Base-by-base conservation (phyloP, 2,329 filamentous ascomycete genomes). In the Zelopaecilomyces penicillatus region DNA sequence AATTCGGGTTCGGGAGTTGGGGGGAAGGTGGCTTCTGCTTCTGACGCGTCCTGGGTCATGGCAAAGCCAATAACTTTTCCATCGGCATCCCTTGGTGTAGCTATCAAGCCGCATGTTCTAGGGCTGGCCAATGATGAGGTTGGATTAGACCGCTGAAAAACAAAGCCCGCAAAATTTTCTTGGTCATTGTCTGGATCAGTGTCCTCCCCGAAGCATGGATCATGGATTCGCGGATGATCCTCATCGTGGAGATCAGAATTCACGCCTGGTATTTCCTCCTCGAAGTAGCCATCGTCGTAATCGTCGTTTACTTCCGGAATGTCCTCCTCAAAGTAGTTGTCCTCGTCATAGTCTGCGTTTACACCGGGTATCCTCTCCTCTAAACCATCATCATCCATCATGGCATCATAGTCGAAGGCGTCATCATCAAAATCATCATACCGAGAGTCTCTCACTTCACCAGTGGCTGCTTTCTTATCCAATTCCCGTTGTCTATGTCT, bases 401-500 rank as follows among this genome's bases (percentile, higher is more conserved):
- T 79, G 9, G 74, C 75, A 44, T 82, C 76, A 52, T 80, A 80
- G 56, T 80, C 76, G 51, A 78, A 76, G 5, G 56, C 61, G 51
- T 80, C 77, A 30, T 79, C 79, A 51, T 82, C 76, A 53, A 78
- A 79, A 42, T 82, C 79, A 50, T 82, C 78, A 50, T 71, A 79
- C 12, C 74, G 66, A 3, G 75, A 76, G 54, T 79, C 75, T 35
- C 69, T 65, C 41, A 64, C 41, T 29, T 65, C 56, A 46, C 70
- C 57, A 19, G 47, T 43, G 11, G 63, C 60, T 4, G 66, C 67
- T 48, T 77, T 71, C 55, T 76, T 82, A 47, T 83, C 80, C 30
- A 81, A 67, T 49, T 82, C 78, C 43, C 80, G 78, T 52, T 84
- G 76, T 11, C 82, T 72, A 59, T 88, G 84, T 39, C 80, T 76